Evolutionary conservation across 306 rosid genomes (phyloP), one percentile per base, ranked within the genome.

Genomic region (Neltuma alba): DNA sequence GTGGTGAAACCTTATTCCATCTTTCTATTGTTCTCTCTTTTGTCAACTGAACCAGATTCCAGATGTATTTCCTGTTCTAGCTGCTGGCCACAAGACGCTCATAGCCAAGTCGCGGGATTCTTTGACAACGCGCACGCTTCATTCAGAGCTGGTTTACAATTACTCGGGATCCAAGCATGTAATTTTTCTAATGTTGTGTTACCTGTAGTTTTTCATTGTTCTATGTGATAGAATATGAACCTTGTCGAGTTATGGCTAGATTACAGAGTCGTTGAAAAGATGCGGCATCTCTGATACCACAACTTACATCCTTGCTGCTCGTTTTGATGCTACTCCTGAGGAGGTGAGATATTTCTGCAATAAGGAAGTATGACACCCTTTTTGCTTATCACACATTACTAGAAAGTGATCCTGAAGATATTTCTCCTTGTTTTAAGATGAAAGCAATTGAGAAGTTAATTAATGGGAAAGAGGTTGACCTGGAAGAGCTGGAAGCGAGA

Each of bases 161-260:
- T 94, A 87, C 87, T 87, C 97, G 3, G 99, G 94, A 74, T 92
- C 99, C 62, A 94, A 94, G 87, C 97, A 92, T 89, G 99, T 91
- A 87, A 40, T 36, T 13, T 62, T n/a, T 57, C 16, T 44, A 21
- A 67, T 80, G 1, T 70, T 76, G 44, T 62, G 58, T 81, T 79
- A 41, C 31, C 48, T 70, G 6, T 50, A 44, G 1, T 50, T 63
- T 25, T 34, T 78, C 30, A 55, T 54, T 41, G n/a, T 72, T 83
- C 57, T 68, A 14, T 14, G 7, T 62, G 64, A 70, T 73, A 14
- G 52, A 60, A 37, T 36, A 41, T 72, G 66, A 79, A 89, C 75
- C 58, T 57, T 30, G 28, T 65, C 86, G 77, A 25, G 72, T 88
- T 61, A 41, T 73, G 16, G 54, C 67, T 81, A 94, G 99, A 94